Base-by-base conservation (phyloP, 768 basidiomycete genomes). In the Thelephora aurantiotincta region DNA sequence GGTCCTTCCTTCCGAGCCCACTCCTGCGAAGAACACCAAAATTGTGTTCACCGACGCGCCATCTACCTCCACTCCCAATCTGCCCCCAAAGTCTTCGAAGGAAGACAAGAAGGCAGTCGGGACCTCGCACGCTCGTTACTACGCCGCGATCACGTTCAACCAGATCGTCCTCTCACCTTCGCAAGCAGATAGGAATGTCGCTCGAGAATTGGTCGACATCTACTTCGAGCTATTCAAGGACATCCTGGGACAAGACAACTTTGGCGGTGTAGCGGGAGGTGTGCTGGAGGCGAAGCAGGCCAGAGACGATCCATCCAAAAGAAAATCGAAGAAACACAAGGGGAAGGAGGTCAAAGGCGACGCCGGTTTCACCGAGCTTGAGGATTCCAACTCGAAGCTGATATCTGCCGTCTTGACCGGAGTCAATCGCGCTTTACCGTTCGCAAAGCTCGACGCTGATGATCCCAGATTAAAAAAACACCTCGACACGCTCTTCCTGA, bases 181-280 rank as follows among this genome's bases (percentile, higher is more conserved):
- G 9, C 71, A 74, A 5, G 67, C 60, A 14, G 92, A 96, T 54
- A 69, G 74, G 7, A 77, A 77, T 0, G 84, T 91, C 9, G 84
- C 92, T 12, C 64, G 79, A 42, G 73, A 77, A 51, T 69, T 97
- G 51, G 79, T 97, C 16, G 83, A 91, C 45, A 73, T 92, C 3
- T 97, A 98, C 65, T 99, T 98, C 57, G 83, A 92, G 66, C 73
- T 97, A 58, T 99, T 99, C 69, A 72, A 80, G 56, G 89, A 89
- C 55, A 67, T 96, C 9, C 72, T 98, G 2, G 83, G 87, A 0
- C 79, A 85, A 54, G 68, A 67, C 11, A 62, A 64, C 20, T 50
- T 58, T 36, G 54, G 62, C 51, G 43, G 53, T 54, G 9, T 18
- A 3, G 36, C 14, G 16, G 9, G 11, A 9, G 38, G 14, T 41